These are phyloP conservation scores for Colletotrichum sp. DNA, from an alignment of 2,329 filamentous ascomycete species.

Conservation along the genomic window DNA sequence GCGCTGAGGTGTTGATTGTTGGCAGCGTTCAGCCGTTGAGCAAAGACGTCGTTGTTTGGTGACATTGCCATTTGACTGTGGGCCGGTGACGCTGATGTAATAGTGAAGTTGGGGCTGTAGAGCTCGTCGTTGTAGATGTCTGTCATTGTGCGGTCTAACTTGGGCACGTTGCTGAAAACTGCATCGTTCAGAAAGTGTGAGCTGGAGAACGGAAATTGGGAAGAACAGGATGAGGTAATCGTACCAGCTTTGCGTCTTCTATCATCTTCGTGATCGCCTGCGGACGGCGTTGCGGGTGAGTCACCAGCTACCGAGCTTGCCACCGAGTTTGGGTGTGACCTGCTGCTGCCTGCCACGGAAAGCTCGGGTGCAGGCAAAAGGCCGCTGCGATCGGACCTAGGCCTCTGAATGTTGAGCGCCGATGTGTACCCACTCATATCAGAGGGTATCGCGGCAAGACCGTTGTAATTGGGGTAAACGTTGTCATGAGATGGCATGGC, in stretches of 20 bases:
- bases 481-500: slow-evolving; percentile 35
- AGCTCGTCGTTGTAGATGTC: slow-evolving; percentile 86
- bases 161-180: slow-evolving; percentile 61
- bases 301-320: slow-evolving; percentile 63
- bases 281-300: slow-evolving; percentile 63
- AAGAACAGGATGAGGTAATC: slow-evolving; percentile 28
- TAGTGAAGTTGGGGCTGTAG: slow-evolving; percentile 73
- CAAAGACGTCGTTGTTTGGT: slow-evolving; percentile 67
- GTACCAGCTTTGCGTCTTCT: slow-evolving; percentile 62
- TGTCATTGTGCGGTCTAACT: slow-evolving; percentile 85
- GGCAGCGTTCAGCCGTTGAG: slow-evolving; percentile 78
- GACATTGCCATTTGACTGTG: slow-evolving; percentile 54
- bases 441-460: slow-evolving; percentile 39
- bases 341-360: slow-evolving; percentile 39
- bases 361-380: slow-evolving; percentile 53
- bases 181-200: slow-evolving; percentile 39
- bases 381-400: slow-evolving; percentile 41
- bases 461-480: slow-evolving; percentile 48
- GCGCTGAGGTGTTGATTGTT: slow-evolving; percentile 75
- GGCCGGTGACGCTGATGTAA: slow-evolving; percentile 57
- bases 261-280: slow-evolving; percentile 53
- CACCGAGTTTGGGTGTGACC: slow-evolving; percentile 60
- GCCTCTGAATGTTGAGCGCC: slow-evolving; percentile 42
- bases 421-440: slow-evolving; percentile 44
- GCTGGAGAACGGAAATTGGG: not conserved